phyloP scores from a whole-genome alignment of 495 filamentous ascomycete species.

The Aspergillus leporis region DNA sequence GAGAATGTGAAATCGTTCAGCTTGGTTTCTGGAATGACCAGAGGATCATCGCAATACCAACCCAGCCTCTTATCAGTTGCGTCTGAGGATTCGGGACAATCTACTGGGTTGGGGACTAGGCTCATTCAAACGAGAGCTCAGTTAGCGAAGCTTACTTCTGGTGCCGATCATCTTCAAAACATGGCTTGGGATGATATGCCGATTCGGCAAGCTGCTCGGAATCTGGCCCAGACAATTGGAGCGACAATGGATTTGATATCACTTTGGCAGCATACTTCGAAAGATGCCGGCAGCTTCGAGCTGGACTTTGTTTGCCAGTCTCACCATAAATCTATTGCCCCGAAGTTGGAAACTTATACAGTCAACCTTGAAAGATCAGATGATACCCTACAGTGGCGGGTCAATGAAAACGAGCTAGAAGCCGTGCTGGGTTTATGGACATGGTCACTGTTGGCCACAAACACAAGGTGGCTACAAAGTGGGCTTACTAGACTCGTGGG shows the following conservation, averaged over 20 bases:
- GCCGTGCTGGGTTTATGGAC: constrained; percentile 38
- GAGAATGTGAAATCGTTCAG: constrained; percentile 29
- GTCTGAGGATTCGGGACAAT: constrained; percentile 6
- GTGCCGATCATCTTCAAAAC: constrained; percentile 6
- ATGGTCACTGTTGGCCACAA: constrained; percentile 33
- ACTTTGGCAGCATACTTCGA: constrained; percentile 22
- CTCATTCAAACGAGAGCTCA: constrained; percentile 30
- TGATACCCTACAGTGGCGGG: constrained; percentile 30
- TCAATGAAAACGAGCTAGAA: constrained; percentile 31
- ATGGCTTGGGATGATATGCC: constrained; percentile 37
- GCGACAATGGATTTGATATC: constrained; percentile 36
- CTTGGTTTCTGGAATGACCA: constrained; percentile 8
- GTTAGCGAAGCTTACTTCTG: constrained; percentile 30
- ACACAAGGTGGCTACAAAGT: constrained; percentile 16
- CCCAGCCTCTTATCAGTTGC: constrained; percentile 9
- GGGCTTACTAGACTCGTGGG: constrained; percentile 32
- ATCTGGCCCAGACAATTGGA: constrained; percentile 31
- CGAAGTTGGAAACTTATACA: constrained; percentile 16
- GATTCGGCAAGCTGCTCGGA: constrained; percentile 28
- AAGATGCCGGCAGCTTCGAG: constrained; percentile 17
- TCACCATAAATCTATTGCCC: neutral
- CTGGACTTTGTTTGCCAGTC: constrained; percentile 24
- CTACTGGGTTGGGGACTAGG: constrained; percentile 6
- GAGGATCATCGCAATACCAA: constrained; percentile 12
- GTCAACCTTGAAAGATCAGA: constrained; percentile 25